A percentile compares a stretch with the other conserved stretches of the same genome.
Conservation (phyloP, 2,329 filamentous ascomycete genomes). For the Aspergillus brasiliensis region DNA sequence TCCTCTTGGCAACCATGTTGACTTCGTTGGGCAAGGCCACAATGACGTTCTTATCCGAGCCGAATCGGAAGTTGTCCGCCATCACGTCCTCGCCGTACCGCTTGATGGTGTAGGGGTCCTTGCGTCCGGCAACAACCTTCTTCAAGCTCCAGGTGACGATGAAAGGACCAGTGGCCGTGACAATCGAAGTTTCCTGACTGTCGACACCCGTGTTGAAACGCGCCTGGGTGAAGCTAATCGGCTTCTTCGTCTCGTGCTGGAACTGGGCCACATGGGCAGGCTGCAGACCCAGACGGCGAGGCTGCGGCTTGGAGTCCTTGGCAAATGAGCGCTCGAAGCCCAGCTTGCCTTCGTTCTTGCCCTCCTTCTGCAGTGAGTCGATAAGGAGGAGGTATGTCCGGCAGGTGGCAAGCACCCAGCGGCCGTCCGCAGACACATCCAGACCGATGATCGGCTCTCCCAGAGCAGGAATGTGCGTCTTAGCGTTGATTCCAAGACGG, state of each 20-base stretch:
- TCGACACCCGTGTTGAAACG: constrained; percentile 91
- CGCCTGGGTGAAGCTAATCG: constrained; percentile 84
- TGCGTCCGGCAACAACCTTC: constrained; percentile 78
- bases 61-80: constrained; percentile 97
- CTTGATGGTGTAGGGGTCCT: constrained; percentile 94
- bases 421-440: constrained; percentile 92
- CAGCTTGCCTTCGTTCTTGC: constrained; percentile 97
- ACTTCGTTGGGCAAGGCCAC: constrained; percentile 96
- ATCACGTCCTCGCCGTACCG: constrained; percentile 93
- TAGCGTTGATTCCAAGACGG: constrained; percentile 92
- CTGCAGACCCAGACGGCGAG: constrained; percentile 82
- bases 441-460: constrained; percentile 94
- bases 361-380: constrained; percentile 83
- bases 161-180: constrained; percentile 94
- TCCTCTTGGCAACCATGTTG: constrained; percentile 90
- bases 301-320: constrained; percentile 90
- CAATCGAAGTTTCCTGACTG: constrained; percentile 84
- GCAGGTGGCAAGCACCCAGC: constrained; percentile 93
- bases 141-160: constrained; percentile 95
- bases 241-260: constrained; percentile 88
- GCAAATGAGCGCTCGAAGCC: constrained; percentile 93
- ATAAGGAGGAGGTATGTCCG: constrained; percentile 93
- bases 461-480: constrained; percentile 93
- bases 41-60: constrained; percentile 96
- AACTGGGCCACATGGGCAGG: constrained; percentile 96